A percentile compares a stretch with the other conserved stretches of the same genome.
Evolutionary conservation across 352 stramenopile genomes (phyloP).

Genomic region (Globisporangium okanoganense): DNA sequence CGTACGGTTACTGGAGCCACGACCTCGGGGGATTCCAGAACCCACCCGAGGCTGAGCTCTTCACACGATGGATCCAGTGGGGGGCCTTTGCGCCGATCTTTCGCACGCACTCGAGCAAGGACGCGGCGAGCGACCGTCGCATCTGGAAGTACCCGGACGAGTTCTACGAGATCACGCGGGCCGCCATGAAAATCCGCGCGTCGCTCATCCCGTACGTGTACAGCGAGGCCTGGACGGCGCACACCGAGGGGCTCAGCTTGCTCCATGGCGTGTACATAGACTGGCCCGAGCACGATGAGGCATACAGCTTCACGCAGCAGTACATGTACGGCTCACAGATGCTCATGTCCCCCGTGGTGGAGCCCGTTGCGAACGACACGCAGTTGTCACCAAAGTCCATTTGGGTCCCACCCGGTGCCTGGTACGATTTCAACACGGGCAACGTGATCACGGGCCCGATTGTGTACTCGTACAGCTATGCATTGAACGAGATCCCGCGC

Average conservation of each 20-base stretch:
- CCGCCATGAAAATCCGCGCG: constrained; percentile 24
- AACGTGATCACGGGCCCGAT: constrained; percentile 19
- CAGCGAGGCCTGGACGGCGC: constrained; percentile 20
- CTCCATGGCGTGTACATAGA: constrained; percentile 41
- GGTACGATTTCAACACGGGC: constrained; percentile 30
- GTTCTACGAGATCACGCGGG: constrained; percentile 27
- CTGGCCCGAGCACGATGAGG: constrained; percentile 30
- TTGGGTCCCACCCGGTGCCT: constrained; percentile 45
- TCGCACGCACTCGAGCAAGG: constrained; percentile 37
- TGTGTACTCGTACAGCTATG: constrained; percentile 21
- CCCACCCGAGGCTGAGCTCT: constrained; percentile 28
- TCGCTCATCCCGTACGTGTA: constrained; percentile 49
- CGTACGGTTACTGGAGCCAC: constrained; percentile 48
- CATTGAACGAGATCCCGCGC: constrained; percentile 25
- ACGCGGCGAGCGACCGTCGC: constrained; percentile 21
- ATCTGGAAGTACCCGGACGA: constrained; percentile 33
- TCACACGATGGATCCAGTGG: constrained; percentile 45
- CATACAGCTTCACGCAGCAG: constrained; percentile 29
- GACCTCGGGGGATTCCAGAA: constrained; percentile 38
- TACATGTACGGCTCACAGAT: constrained; percentile 44
- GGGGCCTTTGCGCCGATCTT: constrained; percentile 34
- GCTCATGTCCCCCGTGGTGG: constrained; percentile 37
- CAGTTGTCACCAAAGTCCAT: constrained; percentile 22
- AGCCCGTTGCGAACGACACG: constrained; percentile 18
- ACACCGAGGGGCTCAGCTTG: constrained; percentile 27